Evolutionary conservation across 768 basidiomycete genomes (phyloP), one percentile per base, ranked within the genome.

Genomic region (Boletus tomentosulus): DNA sequence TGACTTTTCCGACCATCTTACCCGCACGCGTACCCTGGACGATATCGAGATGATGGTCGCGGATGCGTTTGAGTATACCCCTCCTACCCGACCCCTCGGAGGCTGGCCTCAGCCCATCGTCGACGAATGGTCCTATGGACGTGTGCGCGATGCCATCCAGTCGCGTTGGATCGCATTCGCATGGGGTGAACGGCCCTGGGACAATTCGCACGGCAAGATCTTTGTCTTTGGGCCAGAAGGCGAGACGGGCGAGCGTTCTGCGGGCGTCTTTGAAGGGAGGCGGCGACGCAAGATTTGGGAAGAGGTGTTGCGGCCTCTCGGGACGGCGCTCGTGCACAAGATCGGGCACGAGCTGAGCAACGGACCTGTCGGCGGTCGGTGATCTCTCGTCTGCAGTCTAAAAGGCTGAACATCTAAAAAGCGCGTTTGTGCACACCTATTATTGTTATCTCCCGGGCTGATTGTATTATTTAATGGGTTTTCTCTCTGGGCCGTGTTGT

Each of bases 141-240:
- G 84, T 41, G 84, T 91, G 46, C 78, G 86, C 16, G 83, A 89
- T 55, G 75, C 83, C 37, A 79, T 91, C 47, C 88, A 90, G 66
- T 78, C 82, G 57, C 77, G 80, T 39, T 91, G 89, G 89, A 78
- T 90, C 24, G 65, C 82, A 22, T 91, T 91, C 52, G 87, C 88
- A 6, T 67, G 87, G 65, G 87, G 86, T 6, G 83, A 86, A 65
- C 78, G 74, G 4, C 88, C 88, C 8, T 91, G 89, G 87, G 72
- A 71, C 53, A 80, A 78, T 54, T 64, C 68, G 0, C 68, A 38
- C 13, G 80, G 82, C 54, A 86, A 81, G 69, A 79, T 88, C 45
- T 89, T 79, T 66, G 87, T 91, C 19, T 89, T 91, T 59, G 89
- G 89, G 4, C 89, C 89, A 0, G 88, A 90, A 65, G 89, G 88